Base-by-base conservation (phyloP, 495 filamentous ascomycete species). In the Mytilinidion resinicola region DNA sequence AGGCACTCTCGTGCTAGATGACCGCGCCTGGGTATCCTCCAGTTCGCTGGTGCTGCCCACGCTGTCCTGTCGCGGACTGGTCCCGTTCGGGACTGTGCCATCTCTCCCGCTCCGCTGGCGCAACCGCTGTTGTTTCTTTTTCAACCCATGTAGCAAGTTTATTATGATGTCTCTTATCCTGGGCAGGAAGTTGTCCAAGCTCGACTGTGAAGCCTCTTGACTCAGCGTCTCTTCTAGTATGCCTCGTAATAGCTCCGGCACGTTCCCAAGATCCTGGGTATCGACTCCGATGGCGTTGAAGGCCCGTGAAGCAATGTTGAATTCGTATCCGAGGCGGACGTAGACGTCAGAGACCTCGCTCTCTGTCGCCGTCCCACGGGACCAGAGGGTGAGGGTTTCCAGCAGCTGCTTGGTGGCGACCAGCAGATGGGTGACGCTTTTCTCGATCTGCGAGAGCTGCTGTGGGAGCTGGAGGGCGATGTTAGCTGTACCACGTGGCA, bases 161-260 rank as follows among this genome's bases (percentile, higher is more conserved):
- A 98, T 96, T 67, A 98, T 98, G 59, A 98, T 98, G 70, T 98
- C 93, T 60, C 93, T 84, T 61, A 97, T 97, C 25, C 84, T 85
- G 0, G 93, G 93, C 33, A 98, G 78, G 70, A 91, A 97, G 61
- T 84, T 84, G 65, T 98, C 93, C 49, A 98, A 78, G 66, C 91
- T 96, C 65, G 91, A 85, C 34, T 89, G 81, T 62, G 88, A 96
- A 11, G 93, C 95, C 76, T 97, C 91, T 67, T 98, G 95, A 69
- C 91, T 96, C 15, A 98, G 77, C 0, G 95, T 97, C 51, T 95
- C 89, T 73, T 98, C 93, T 36, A 98, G 78, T 51, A 98, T 97
- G 30, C 84, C 82, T 59, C 93, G 85, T 20, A 98, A 72, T 50
- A 90, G 77, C 69, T 98, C 93, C 2, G 93, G 93, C 7, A 98